Conservation (phyloP, 2,329 filamentous ascomycete genomes). For the Cadophora gregata region DNA sequence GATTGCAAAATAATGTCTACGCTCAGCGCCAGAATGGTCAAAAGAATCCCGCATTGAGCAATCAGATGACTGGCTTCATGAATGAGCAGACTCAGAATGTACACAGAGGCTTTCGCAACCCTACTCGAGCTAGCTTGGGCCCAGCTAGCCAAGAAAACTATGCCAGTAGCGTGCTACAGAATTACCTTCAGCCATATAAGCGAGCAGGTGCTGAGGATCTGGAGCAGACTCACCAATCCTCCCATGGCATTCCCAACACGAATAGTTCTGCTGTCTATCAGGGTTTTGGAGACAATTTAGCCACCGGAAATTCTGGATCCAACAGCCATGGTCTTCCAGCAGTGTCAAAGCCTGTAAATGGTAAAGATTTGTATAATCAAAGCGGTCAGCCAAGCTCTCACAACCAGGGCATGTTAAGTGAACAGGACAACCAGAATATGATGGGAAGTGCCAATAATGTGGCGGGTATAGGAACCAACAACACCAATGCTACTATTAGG, state of each 20-base stretch:
- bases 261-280: not conserved
- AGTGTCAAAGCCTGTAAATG: not conserved
- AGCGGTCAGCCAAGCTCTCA: not conserved
- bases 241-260: not conserved
- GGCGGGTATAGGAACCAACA: not conserved
- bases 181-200: not conserved
- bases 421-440: not conserved
- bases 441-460: not conserved
- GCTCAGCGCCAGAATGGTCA: not conserved
- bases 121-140: not conserved
- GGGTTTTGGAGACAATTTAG: not conserved
- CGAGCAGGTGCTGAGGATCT: not conserved
- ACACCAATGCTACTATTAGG: not conserved
- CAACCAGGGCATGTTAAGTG: not conserved
- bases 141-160: not conserved
- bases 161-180: not conserved
- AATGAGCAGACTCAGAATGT: constrained; percentile 1
- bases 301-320: not conserved
- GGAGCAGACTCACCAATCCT: not conserved
- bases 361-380: not conserved
- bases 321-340: not conserved
- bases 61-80: not conserved
- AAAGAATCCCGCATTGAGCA: not conserved
- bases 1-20: not conserved
- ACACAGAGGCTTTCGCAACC: not conserved